These are phyloP conservation scores for Agrostemma githago DNA, from an alignment of 148 eudicot species.

Conservation along the genomic window DNA sequence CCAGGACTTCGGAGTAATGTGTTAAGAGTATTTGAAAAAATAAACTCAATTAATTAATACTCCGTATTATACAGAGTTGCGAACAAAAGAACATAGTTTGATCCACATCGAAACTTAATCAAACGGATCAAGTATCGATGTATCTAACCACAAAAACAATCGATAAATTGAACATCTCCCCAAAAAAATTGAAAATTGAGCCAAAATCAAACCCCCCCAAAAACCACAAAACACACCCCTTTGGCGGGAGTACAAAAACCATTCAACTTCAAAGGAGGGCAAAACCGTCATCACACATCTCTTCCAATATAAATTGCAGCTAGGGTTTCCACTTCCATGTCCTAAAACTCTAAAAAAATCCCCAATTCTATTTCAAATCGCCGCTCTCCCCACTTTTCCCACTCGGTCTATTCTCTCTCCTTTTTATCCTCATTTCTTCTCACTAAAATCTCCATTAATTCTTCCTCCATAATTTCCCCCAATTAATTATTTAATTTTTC, in stretches of 20 bases:
- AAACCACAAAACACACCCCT: background rate
- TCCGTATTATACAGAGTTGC: too few relatives aligned
- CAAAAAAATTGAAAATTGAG: slow-evolving; percentile 28
- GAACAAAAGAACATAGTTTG: too few relatives aligned
- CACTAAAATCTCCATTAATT: background rate
- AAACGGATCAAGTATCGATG: too few relatives aligned
- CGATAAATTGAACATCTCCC: background rate
- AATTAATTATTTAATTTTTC: background rate
- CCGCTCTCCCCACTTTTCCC: slow-evolving; percentile 4
- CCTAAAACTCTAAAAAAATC: background rate
- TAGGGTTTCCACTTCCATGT: slow-evolving; percentile 25
- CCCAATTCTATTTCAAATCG: background rate
- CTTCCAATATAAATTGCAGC: slow-evolving; percentile 3
- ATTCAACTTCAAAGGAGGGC: slow-evolving; percentile 29
- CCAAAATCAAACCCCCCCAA: slow-evolving; percentile 16
- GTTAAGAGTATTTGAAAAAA: too few relatives aligned
- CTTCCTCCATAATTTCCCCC: slow-evolving; percentile 10
- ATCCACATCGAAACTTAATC: too few relatives aligned
- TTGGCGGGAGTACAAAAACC: slow-evolving; percentile 34
- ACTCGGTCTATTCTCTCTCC: slow-evolving; percentile 24
- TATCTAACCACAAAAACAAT: background rate
- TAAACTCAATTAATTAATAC: too few relatives aligned
- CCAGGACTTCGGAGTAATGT: too few relatives aligned
- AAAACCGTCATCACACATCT: slow-evolving; percentile 13
- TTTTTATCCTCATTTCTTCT: slow-evolving; percentile 5